Conservation (phyloP, 2,329 filamentous ascomycete species). For the Sordariomycetes sp. region DNA sequence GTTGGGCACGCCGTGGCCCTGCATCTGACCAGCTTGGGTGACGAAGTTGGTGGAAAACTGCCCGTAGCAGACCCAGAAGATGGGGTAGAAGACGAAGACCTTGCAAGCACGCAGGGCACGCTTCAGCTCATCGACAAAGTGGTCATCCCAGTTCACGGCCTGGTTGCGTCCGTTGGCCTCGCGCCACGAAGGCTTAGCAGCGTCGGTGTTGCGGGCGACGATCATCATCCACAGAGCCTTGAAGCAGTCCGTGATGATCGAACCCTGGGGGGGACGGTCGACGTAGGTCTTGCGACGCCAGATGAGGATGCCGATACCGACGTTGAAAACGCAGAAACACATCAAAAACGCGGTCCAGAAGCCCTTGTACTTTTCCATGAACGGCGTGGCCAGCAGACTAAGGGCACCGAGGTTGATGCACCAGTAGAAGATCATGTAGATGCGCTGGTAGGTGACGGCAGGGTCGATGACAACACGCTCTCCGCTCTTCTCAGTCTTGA, state of each 20-base stretch:
- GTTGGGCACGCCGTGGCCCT: slow-evolving; percentile 58
- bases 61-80: slow-evolving; percentile 60
- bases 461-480: slow-evolving; percentile 60
- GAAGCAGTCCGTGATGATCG: slow-evolving; percentile 58
- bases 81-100: slow-evolving; percentile 56
- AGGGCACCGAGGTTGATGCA: slow-evolving; percentile 68
- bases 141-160: slow-evolving; percentile 52
- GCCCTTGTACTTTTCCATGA: slow-evolving; percentile 56
- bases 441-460: slow-evolving; percentile 54
- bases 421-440: slow-evolving; percentile 69
- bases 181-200: slow-evolving; percentile 58
- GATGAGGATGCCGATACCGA: slow-evolving; percentile 46
- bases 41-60: slow-evolving; percentile 61
- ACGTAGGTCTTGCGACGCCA: slow-evolving; percentile 35
- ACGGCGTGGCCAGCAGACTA: slow-evolving; percentile 56
- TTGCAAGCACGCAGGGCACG: slow-evolving; percentile 59
- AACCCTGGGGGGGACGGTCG: slow-evolving; percentile 48
- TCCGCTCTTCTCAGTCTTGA: slow-evolving; percentile 37
- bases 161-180: slow-evolving; percentile 34
- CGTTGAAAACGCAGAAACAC: slow-evolving; percentile 52
- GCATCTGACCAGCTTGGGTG: slow-evolving; percentile 49
- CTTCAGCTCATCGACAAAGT: slow-evolving; percentile 65
- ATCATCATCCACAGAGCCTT: slow-evolving; percentile 31
- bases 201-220: slow-evolving; percentile 37
- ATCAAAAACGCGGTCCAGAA: slow-evolving; percentile 56